A percentile compares a stretch with the other conserved stretches of the same genome.
Conservation (phyloP, 257 asterid species). For the Pogostemon cablin region DNA sequence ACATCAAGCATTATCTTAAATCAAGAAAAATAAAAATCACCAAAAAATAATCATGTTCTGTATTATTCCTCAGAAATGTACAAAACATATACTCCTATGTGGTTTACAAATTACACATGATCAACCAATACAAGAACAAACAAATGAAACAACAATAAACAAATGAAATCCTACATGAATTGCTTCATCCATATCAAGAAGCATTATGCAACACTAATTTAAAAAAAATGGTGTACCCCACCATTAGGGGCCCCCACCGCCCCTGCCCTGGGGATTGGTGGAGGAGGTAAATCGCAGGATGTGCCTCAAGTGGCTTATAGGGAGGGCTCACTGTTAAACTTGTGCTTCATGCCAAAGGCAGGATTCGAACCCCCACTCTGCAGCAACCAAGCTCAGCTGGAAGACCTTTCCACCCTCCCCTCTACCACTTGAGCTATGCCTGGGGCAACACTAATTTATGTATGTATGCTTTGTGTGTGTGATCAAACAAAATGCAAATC, state of each 20-base stretch:
- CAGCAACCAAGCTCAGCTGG: too few relatives aligned
- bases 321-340: too few relatives aligned
- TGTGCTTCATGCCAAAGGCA: too few relatives aligned
- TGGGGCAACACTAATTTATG: neutral
- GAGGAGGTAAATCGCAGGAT: too few relatives aligned
- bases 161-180: constrained; percentile 16
- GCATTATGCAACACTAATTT: neutral
- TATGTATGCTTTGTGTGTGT: neutral
- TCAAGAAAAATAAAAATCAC: neutral
- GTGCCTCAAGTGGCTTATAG: too few relatives aligned
- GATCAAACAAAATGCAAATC: neutral
- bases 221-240: too few relatives aligned
- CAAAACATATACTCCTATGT: constrained; percentile 12
- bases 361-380: too few relatives aligned
- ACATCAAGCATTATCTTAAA: neutral
- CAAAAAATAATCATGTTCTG: neutral
- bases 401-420: too few relatives aligned
- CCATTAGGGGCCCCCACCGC: too few relatives aligned
- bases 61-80: constrained; percentile 27
- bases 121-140: constrained; percentile 25
- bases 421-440: neutral
- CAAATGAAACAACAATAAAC: constrained; percentile 24
- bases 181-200: neutral
- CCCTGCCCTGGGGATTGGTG: too few relatives aligned
- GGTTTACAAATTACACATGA: constrained; percentile 4